Conservation (phyloP, 208 protist species). For the Acanthamoeba divionensis region DNA sequence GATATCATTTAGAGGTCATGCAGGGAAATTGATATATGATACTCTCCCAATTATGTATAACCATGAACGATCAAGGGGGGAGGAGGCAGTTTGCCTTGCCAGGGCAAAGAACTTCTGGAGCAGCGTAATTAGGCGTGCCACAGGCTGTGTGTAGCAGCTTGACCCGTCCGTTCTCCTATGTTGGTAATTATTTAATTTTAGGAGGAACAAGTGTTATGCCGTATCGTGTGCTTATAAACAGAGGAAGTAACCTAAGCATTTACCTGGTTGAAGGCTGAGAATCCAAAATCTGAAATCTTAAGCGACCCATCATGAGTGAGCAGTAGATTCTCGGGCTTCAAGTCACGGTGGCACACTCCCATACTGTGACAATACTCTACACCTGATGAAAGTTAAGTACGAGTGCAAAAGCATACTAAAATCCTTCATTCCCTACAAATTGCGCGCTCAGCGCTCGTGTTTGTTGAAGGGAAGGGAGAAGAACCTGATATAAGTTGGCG, state of each 20-base stretch:
- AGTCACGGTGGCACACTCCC: constrained; percentile 68
- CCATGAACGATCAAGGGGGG: not conserved
- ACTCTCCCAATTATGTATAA: no score
- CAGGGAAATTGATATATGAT: no score
- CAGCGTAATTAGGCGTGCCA: constrained; percentile 95
- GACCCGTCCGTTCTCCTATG: not conserved
- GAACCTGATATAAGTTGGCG: constrained; percentile 86
- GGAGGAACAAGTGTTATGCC: not conserved
- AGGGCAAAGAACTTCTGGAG: constrained; percentile 86
- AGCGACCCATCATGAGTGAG: constrained; percentile 82
- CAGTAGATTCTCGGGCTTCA: constrained; percentile 90
- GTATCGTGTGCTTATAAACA: constrained; percentile 61
- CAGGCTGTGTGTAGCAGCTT: constrained; percentile 84
- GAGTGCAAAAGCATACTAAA: not conserved
- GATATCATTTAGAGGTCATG: no score
- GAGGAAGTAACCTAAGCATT: no score
- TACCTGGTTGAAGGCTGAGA: constrained; percentile 73
- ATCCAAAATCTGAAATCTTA: constrained; percentile 91
- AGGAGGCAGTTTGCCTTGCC: not conserved
- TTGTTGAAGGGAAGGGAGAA: not conserved
- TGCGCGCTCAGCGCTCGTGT: constrained; percentile 45
- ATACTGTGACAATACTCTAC: constrained; percentile 57
- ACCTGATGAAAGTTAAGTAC: no score
- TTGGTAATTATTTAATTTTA: no score
- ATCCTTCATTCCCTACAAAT: not conserved